Conservation (phyloP, 2,329 filamentous ascomycete species). For the Hirsutella thompsonii region DNA sequence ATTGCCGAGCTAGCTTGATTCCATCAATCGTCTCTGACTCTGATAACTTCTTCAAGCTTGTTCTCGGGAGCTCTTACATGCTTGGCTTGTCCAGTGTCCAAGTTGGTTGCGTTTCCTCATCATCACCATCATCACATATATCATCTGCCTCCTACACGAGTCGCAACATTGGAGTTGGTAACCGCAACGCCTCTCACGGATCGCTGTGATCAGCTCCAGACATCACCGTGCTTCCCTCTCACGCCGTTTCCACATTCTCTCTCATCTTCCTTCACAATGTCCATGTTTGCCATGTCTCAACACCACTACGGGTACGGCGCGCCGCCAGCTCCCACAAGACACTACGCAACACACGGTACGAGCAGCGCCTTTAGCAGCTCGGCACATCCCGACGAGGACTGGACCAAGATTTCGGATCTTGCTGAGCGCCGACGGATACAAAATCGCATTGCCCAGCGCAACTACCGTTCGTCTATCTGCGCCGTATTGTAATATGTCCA, state of each 20-base stretch:
- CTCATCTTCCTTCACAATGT: constrained; percentile 15
- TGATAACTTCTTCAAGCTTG: background rate
- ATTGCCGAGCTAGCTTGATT: background rate
- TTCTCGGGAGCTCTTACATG: background rate
- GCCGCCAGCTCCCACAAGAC: constrained; percentile 35
- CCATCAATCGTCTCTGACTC: background rate
- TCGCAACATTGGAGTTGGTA: background rate
- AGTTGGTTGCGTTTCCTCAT: background rate
- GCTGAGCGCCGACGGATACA: constrained; percentile 90
- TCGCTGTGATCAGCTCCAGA: background rate
- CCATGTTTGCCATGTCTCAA: constrained; percentile 23
- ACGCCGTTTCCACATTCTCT: background rate
- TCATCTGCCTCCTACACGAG: background rate
- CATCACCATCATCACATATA: background rate
- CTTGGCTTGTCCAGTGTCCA: too few relatives aligned
- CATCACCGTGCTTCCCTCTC: background rate
- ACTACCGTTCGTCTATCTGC: constrained; percentile 61
- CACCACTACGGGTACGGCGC: constrained; percentile 19
- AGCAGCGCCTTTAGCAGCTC: constrained; percentile 93
- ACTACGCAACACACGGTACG: constrained; percentile 61
- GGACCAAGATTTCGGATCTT: constrained; percentile 97
- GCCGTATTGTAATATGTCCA: background rate
- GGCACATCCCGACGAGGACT: constrained; percentile 93
- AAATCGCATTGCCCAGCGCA: constrained; percentile 93
- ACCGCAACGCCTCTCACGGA: background rate